Percentiles rank a stretch among this genome's conserved stretches.
phyloP scores from a whole-genome alignment of 441 rosid species.

The Brassica balearica region DNA sequence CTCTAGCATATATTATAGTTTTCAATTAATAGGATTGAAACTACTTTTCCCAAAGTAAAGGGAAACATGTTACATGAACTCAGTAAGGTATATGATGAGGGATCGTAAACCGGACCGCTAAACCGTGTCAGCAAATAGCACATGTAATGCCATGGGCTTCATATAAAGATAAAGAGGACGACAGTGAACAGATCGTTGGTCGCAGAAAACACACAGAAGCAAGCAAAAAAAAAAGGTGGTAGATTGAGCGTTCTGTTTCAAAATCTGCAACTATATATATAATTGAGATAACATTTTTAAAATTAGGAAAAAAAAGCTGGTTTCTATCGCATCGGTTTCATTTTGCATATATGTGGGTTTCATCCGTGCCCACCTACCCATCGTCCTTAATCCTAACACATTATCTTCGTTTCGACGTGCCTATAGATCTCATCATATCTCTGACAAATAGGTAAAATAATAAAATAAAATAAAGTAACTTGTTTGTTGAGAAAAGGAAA shows the following conservation, averaged over 20 bases:
- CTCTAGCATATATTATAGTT: not conserved
- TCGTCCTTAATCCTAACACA: not conserved
- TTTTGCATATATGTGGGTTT: not conserved
- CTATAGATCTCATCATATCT: not conserved
- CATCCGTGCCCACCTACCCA: not conserved
- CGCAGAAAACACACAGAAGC: conserved; percentile 6
- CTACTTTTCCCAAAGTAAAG: not conserved
- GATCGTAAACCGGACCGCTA: conserved; percentile 74
- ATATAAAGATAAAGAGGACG: not conserved
- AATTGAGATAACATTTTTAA: not conserved
- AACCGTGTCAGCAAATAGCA: conserved; percentile 68
- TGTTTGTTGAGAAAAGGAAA: not conserved
- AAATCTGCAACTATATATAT: not conserved
- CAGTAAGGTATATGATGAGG: conserved; percentile 55
- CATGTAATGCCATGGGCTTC: conserved; percentile 52
- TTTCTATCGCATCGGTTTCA: not conserved
- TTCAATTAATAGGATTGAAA: not conserved
- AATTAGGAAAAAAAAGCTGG: no score
- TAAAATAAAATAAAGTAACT: not conserved
- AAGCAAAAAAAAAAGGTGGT: not conserved
- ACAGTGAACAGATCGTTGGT: not conserved
- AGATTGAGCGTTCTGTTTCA: not conserved
- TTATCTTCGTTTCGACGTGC: not conserved
- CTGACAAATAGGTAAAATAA: not conserved
- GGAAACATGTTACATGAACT: not conserved